A percentile compares a stretch with the other conserved stretches of the same genome.
These are phyloP conservation scores for Madurella fahalii DNA, from an alignment of 2,329 filamentous ascomycete genomes.

Conservation along the genomic window DNA sequence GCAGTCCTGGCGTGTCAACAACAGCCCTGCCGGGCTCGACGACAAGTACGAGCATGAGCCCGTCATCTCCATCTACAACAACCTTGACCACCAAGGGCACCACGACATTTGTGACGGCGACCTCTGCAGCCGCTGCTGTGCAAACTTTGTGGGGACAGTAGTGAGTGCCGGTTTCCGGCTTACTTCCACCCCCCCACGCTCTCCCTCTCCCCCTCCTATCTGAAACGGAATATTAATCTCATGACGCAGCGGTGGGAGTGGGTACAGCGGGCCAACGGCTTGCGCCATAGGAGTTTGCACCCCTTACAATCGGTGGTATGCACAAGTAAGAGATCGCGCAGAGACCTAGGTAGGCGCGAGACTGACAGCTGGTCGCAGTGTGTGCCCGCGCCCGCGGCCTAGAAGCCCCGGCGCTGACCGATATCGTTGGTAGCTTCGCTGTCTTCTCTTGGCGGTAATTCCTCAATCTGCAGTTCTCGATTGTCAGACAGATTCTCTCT, in stretches of 20 bases:
- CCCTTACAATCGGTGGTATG: constrained; percentile 10
- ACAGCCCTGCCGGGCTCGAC: neutral
- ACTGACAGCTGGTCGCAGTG: too few species aligned
- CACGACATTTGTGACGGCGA: neutral
- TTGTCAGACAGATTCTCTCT: too few species aligned
- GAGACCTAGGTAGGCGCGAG: too few species aligned
- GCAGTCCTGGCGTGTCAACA: constrained; percentile 6
- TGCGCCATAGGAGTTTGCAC: constrained; percentile 13
- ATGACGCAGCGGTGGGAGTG: constrained; percentile 10
- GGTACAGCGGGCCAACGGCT: constrained; percentile 7
- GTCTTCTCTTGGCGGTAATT: too few species aligned
- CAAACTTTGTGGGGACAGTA: constrained; percentile 8
- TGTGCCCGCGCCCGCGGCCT: too few species aligned
- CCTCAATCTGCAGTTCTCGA: too few species aligned
- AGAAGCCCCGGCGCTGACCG: too few species aligned
- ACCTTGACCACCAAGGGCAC: neutral
- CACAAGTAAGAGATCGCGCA: constrained; percentile 9
- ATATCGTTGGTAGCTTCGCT: too few species aligned
- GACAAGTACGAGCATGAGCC: too few species aligned
- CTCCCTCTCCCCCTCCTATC: too few species aligned
- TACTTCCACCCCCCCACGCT: neutral
- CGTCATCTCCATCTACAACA: neutral
- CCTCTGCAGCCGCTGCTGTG: neutral
- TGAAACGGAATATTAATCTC: too few species aligned
- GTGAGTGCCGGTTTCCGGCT: constrained; percentile 4